Evolutionary conservation across 768 basidiomycete species (phyloP).

Genomic region (Multifurca ochricompacta): DNA sequence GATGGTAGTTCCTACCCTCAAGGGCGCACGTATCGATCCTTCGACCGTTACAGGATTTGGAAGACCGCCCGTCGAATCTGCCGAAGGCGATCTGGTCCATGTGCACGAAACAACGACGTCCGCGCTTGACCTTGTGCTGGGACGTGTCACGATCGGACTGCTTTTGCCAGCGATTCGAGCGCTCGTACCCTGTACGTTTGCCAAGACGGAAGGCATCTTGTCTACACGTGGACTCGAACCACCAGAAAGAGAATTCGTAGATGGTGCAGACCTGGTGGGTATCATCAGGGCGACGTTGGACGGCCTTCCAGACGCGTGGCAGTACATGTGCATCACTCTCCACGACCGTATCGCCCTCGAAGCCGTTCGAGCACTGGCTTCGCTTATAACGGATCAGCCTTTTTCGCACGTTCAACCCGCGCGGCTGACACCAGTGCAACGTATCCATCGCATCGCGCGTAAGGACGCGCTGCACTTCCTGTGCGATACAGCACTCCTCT

Average conservation of each 20-base stretch:
- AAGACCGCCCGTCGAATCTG: neutral
- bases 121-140: conserved; percentile 1
- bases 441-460: conserved; percentile 10
- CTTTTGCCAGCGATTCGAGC: conserved; percentile 10
- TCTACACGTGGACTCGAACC: neutral
- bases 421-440: neutral
- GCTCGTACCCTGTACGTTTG: conserved; percentile 6
- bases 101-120: neutral
- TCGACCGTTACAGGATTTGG: neutral
- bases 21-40: neutral
- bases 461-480: conserved; percentile 16
- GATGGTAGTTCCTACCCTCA: neutral
- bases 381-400: neutral
- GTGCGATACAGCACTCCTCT: conserved; percentile 1
- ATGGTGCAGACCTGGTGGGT: neutral
- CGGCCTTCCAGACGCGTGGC: neutral
- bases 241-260: neutral
- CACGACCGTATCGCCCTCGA: conserved; percentile 6
- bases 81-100: neutral
- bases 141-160: neutral
- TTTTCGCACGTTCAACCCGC: neutral
- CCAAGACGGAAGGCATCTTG: conserved; percentile 1
- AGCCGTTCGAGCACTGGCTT: conserved; percentile 7
- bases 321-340: neutral
- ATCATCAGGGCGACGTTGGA: neutral